Conservation (phyloP, 208 protist species). For the Trypanosoma cruzi region DNA sequence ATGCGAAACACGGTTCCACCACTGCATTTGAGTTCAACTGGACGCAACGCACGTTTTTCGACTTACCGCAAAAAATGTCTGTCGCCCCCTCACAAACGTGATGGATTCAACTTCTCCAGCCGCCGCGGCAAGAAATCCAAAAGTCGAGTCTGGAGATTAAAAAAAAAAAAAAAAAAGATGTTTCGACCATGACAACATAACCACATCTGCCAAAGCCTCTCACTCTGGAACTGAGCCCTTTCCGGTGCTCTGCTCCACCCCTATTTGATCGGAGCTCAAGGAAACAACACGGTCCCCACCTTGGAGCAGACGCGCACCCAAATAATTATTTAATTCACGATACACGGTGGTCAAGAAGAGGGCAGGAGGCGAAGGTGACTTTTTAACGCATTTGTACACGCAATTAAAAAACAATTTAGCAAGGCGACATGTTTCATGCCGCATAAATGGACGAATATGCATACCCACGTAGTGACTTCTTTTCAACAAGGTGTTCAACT, state of each 20-base stretch:
- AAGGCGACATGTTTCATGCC: slow-evolving; percentile 5
- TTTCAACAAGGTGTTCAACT: background rate
- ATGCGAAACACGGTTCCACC: slow-evolving; percentile 24
- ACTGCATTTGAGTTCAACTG: slow-evolving; percentile 1
- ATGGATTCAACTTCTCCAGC: slow-evolving; percentile 25
- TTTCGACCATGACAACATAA: slow-evolving; percentile 25
- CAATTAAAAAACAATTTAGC: slow-evolving; percentile 20
- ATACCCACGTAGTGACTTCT: slow-evolving; percentile 14
- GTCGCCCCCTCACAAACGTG: background rate
- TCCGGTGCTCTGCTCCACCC: slow-evolving; percentile 24
- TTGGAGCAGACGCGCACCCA: slow-evolving; percentile 5
- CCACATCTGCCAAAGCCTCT: slow-evolving; percentile 30
- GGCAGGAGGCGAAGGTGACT: background rate
- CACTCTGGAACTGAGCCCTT: slow-evolving; percentile 14
- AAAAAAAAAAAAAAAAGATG: slow-evolving; percentile 30
- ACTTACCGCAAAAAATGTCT: background rate
- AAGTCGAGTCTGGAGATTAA: slow-evolving; percentile 37
- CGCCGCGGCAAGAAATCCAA: slow-evolving; percentile 33
- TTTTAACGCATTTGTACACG: background rate
- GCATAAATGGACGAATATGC: slow-evolving; percentile 22
- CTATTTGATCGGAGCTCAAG: background rate
- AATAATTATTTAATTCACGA: slow-evolving; percentile 10
- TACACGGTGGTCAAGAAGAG: slow-evolving; percentile 33
- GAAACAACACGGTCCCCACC: background rate
- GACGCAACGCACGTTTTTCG: background rate